These are phyloP conservation scores for Saccharum officinarum DNA, from an alignment of 176 grass and related monocot species.

Conservation along the genomic window DNA sequence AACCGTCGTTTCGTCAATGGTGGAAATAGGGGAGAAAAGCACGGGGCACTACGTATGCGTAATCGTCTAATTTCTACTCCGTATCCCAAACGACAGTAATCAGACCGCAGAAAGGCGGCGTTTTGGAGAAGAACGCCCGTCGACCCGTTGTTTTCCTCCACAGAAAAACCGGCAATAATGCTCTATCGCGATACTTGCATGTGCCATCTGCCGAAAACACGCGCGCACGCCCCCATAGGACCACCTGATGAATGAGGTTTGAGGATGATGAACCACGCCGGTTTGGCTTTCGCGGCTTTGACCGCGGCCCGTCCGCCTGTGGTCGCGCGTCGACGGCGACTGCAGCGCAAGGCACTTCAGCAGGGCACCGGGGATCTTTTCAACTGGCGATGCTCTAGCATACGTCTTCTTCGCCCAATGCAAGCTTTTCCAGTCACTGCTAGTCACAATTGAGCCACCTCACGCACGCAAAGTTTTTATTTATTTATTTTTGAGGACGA, in stretches of 20 bases:
- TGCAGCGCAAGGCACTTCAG: not conserved
- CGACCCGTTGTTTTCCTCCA: constrained; percentile 33
- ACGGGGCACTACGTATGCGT: not conserved
- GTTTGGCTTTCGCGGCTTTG: not conserved
- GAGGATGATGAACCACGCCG: not conserved
- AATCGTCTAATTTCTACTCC: not conserved
- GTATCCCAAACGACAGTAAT: not conserved
- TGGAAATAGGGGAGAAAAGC: not conserved
- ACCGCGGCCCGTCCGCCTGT: not conserved
- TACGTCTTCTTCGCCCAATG: not conserved
- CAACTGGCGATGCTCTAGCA: not conserved
- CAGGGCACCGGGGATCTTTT: not conserved
- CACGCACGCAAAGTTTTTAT: not conserved
- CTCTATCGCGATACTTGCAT: not conserved
- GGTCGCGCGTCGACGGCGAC: not conserved
- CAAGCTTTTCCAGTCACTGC: not conserved
- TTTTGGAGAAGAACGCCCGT: not conserved
- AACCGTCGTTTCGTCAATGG: not conserved
- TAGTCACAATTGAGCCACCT: not conserved
- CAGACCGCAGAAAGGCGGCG: constrained; percentile 23
- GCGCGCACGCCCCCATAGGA: not conserved
- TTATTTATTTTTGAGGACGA: too few species aligned
- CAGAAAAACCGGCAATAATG: not conserved
- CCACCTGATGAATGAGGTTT: not conserved
- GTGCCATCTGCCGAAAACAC: not conserved